Evolutionary conservation across 2,329 filamentous ascomycete genomes (phyloP).

Genomic region (Xylaria arbuscula): DNA sequence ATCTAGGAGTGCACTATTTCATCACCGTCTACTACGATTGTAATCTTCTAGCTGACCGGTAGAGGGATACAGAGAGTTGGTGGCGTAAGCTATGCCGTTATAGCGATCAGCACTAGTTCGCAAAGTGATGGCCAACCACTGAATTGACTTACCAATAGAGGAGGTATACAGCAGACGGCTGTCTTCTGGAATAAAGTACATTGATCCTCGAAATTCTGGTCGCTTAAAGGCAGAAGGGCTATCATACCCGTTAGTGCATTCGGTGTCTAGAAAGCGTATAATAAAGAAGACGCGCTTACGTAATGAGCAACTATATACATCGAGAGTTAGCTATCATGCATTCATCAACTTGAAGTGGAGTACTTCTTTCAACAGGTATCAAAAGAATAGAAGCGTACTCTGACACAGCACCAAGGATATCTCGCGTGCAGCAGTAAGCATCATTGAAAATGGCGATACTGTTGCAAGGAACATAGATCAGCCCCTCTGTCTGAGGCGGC

Average conservation of each 20-base stretch:
- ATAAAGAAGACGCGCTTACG: constrained; percentile 9
- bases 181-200: constrained; percentile 20
- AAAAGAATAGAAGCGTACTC: constrained; percentile 8
- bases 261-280: background rate
- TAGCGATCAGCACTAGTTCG: constrained; percentile 4
- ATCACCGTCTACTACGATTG: background rate
- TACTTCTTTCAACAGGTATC: background rate
- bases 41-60: background rate
- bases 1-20: too few relatives aligned
- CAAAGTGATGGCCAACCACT: background rate
- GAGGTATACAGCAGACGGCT: constrained; percentile 23
- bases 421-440: constrained; percentile 17
- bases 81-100: constrained; percentile 3
- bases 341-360: background rate
- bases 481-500: constrained; percentile 2
- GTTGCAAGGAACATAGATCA: constrained; percentile 16
- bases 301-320: constrained; percentile 15
- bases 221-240: constrained; percentile 24
- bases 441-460: constrained; percentile 7
- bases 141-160: constrained; percentile 12
- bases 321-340: constrained; percentile 8
- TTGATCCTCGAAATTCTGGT: constrained; percentile 21
- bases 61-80: constrained; percentile 23
- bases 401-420: constrained; percentile 11
- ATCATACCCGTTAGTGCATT: background rate